A percentile compares a stretch with the other conserved stretches of the same genome.
Conservation (phyloP, 2,329 filamentous ascomycete species). For the Cercospora beticola region DNA sequence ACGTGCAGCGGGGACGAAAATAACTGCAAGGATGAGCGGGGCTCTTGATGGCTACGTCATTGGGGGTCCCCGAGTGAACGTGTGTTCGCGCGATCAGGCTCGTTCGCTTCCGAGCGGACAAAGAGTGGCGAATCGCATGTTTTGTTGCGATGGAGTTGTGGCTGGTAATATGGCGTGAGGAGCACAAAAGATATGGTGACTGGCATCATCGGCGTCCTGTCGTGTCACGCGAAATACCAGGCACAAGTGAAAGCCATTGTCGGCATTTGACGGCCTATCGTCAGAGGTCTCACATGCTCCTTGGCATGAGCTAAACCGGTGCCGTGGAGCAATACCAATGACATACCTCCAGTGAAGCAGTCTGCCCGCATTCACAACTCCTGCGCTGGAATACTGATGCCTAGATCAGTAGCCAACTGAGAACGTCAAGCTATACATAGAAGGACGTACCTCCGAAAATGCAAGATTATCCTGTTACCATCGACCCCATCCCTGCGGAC, state of each 20-base stretch:
- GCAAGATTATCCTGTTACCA: not conserved
- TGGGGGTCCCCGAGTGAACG: not conserved
- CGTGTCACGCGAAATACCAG: not conserved
- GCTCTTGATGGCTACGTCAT: not conserved
- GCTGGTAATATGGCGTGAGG: not conserved
- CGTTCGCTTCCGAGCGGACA: not conserved
- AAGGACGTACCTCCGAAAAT: not conserved
- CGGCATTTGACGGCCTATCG: not conserved
- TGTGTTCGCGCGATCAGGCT: not conserved
- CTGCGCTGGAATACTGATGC: not conserved
- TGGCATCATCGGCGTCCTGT: not conserved
- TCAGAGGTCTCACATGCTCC: not conserved
- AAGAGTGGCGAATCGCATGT: not conserved
- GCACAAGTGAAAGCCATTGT: not conserved
- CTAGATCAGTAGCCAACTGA: no score
- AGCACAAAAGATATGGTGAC: not conserved
- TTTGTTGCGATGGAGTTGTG: not conserved
- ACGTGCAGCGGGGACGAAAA: constrained; percentile 1
- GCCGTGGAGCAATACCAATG: not conserved
- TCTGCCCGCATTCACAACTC: not conserved
- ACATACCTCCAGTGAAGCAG: not conserved
- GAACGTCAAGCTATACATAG: no score
- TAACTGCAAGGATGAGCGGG: constrained; percentile 2
- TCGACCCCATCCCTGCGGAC: constrained; percentile 39
- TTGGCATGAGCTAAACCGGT: not conserved